A percentile compares a stretch with the other conserved stretches of the same genome.
Conservation (phyloP, 2,329 filamentous ascomycete species). For the Teratosphaeria nubilosa region DNA sequence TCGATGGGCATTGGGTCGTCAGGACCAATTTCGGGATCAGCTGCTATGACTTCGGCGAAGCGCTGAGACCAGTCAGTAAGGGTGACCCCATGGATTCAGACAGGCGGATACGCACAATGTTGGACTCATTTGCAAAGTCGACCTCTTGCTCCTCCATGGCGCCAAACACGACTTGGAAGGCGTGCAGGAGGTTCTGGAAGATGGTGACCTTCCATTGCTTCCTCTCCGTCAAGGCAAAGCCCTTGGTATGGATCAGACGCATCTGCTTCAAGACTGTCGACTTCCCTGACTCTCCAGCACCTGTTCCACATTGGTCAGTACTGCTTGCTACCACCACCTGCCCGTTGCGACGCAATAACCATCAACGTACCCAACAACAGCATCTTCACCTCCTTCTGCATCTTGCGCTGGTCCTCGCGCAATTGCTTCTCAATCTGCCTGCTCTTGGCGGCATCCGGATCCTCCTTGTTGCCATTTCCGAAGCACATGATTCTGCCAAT, state of each 20-base stretch:
- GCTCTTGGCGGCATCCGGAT: constrained; percentile 39
- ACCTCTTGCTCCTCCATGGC: constrained; percentile 82
- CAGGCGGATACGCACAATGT: constrained; percentile 52
- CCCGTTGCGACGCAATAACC: neutral
- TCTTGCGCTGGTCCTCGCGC: constrained; percentile 75
- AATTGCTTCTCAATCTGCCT: constrained; percentile 78
- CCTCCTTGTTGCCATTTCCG: constrained; percentile 37
- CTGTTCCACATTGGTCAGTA: constrained; percentile 40
- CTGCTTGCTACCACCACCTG: neutral
- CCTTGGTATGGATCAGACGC: constrained; percentile 91
- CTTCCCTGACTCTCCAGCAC: constrained; percentile 90
- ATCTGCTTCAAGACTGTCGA: constrained; percentile 98
- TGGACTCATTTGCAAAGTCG: constrained; percentile 66
- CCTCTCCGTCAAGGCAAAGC: constrained; percentile 81
- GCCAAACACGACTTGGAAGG: constrained; percentile 80
- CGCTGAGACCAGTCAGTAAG: constrained; percentile 46
- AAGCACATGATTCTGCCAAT: constrained; percentile 39
- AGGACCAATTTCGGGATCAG: constrained; percentile 71
- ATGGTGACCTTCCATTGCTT: constrained; percentile 92
- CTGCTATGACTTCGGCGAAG: constrained; percentile 65
- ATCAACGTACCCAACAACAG: constrained; percentile 64
- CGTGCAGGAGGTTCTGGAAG: constrained; percentile 88
- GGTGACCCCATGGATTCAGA: neutral
- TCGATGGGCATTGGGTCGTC: constrained; percentile 71
- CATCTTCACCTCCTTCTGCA: constrained; percentile 85